Conservation (phyloP, 176 grass and related monocot species). For the Poa annua region DNA sequence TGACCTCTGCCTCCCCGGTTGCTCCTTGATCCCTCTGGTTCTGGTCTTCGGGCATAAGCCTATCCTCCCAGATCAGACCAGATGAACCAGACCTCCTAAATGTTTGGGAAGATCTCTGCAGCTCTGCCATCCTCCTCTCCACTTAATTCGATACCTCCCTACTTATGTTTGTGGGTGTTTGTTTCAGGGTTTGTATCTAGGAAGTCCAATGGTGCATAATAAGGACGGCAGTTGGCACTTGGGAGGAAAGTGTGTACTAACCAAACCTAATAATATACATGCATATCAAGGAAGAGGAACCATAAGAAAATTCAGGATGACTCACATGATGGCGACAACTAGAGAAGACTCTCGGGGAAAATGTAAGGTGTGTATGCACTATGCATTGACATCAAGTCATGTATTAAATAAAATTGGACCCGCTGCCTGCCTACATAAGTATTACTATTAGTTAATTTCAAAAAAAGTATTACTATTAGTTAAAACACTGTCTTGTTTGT, state of each 20-base stretch:
- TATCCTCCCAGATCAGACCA: conserved; percentile 61
- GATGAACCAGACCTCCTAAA: conserved; percentile 68
- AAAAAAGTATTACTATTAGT: too few relatives aligned
- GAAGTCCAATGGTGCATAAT: neutral
- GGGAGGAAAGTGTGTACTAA: conserved; percentile 17
- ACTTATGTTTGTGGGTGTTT: neutral
- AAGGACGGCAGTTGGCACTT: conserved; percentile 4
- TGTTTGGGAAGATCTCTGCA: conserved; percentile 65
- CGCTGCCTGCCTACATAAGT: conserved; percentile 11
- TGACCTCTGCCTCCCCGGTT: conserved; percentile 28
- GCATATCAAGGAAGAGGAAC: conserved; percentile 28
- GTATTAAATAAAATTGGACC: neutral
- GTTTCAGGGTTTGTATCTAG: conserved; percentile 16
- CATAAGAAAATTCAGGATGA: conserved; percentile 37
- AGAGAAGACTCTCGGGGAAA: conserved; percentile 7
- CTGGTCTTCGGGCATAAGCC: conserved; percentile 40
- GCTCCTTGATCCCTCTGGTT: conserved; percentile 28
- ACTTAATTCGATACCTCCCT: neutral
- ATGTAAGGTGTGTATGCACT: conserved; percentile 23
- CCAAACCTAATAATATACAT: conserved; percentile 21
- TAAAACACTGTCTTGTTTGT: conserved; percentile 26
- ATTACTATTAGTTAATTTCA: neutral
- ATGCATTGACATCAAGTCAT: conserved; percentile 24
- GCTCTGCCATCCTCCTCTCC: conserved; percentile 49
- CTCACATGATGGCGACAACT: conserved; percentile 37